Conservation (phyloP, 2,329 filamentous ascomycete genomes). For the Orbilia ellipsospora region DNA sequence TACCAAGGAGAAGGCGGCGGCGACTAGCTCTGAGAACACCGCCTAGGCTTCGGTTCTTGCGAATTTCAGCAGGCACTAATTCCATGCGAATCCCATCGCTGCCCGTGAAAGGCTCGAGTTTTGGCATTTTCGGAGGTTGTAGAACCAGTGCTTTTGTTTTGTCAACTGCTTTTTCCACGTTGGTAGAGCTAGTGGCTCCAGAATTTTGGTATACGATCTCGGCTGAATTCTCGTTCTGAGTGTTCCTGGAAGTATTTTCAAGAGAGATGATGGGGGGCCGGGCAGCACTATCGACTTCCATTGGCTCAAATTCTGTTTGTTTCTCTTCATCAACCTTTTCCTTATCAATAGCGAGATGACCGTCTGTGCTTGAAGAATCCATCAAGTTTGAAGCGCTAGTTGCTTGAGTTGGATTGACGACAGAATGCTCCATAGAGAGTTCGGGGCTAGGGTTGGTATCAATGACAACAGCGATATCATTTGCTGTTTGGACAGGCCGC, state of each 20-base stretch:
- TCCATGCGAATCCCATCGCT: slow-evolving; percentile 37
- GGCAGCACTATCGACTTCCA: too few species aligned
- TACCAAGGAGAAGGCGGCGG: slow-evolving; percentile 30
- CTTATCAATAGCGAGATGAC: too few species aligned
- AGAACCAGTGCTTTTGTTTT: not conserved
- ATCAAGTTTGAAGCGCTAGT: too few species aligned
- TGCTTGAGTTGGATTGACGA: too few species aligned
- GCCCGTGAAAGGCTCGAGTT: slow-evolving; percentile 35
- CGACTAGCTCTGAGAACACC: slow-evolving; percentile 51
- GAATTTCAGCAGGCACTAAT: slow-evolving; percentile 30
- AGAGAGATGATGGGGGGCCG: too few species aligned
- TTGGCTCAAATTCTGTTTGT: too few species aligned
- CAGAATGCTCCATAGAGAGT: too few species aligned
- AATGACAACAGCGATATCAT: not conserved
- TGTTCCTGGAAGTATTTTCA: too few species aligned
- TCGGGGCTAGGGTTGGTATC: not conserved
- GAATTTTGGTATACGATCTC: too few species aligned
- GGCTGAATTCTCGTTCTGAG: too few species aligned
- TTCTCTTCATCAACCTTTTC: too few species aligned
- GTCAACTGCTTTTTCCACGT: not conserved
- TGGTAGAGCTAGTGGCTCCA: not conserved
- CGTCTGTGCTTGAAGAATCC: too few species aligned
- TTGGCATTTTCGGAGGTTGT: slow-evolving; percentile 12
- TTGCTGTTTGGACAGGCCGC: not conserved
- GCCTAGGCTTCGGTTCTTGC: slow-evolving; percentile 49